Evolutionary conservation across 805 yeast species (phyloP).

Genomic region (Metschnikowia vanudenii): DNA sequence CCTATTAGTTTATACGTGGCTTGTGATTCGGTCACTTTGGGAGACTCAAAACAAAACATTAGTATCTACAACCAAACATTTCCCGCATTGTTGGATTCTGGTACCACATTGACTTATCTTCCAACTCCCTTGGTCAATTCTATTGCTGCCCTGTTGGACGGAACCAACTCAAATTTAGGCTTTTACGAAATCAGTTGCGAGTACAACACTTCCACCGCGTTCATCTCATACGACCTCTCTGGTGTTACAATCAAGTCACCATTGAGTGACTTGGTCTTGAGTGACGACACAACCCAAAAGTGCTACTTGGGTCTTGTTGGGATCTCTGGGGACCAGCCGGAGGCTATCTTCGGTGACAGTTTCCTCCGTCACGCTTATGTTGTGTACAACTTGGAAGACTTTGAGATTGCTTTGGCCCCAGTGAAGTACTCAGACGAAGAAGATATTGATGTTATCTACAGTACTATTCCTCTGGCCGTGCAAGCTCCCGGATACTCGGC

Average conservation of each 20-base stretch:
- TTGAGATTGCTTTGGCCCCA: too few relatives aligned
- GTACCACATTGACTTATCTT: too few relatives aligned
- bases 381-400: conserved; percentile 66
- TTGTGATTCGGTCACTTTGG: too few relatives aligned
- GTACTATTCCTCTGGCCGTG: too few relatives aligned
- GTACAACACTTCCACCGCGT: background rate
- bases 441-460: too few relatives aligned
- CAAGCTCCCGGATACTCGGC: conserved; percentile 43
- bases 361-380: conserved; percentile 61
- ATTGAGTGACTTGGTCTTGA: conserved; percentile 25
- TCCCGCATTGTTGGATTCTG: too few relatives aligned
- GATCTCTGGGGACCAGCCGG: conserved; percentile 24
- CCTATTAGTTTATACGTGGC: too few relatives aligned
- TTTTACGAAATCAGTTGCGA: too few relatives aligned
- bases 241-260: conserved; percentile 55
- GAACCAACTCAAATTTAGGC: background rate
- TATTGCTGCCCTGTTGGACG: conserved; percentile 13
- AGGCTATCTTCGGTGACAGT: conserved; percentile 35
- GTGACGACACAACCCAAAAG: conserved; percentile 9
- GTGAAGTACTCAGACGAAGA: too few relatives aligned
- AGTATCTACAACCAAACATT: too few relatives aligned
- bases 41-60: too few relatives aligned
- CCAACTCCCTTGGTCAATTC: conserved; percentile 32
- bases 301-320: too few relatives aligned
- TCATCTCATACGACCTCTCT: conserved; percentile 46